Evolutionary conservation across 75 land plant species (phyloP).

Genomic region (Adiantum capillusveneris): DNA sequence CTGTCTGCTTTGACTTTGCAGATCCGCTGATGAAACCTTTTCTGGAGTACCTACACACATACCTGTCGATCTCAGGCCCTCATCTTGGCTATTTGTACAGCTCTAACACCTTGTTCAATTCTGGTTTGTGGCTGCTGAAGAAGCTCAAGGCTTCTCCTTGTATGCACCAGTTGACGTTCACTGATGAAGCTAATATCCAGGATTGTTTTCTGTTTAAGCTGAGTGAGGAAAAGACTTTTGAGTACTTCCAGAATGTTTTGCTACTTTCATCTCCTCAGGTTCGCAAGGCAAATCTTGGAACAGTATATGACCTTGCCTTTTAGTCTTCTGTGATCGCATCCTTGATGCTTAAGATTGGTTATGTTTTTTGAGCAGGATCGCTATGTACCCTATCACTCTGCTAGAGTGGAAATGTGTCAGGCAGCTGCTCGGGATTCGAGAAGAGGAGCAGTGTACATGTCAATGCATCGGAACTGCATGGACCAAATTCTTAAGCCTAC

Average conservation of each 20-base stretch:
- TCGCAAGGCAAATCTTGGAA: too few relatives aligned
- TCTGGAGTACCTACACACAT: slow-evolving; percentile 54
- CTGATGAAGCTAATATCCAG: slow-evolving; percentile 65
- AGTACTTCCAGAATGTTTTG: slow-evolving; percentile 63
- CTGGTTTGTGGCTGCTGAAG: slow-evolving; percentile 85
- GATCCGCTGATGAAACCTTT: slow-evolving; percentile 68
- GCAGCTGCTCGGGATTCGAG: slow-evolving; percentile 58
- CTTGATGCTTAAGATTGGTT: too few relatives aligned
- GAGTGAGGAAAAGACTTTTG: slow-evolving; percentile 72
- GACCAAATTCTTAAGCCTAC: slow-evolving; percentile 60
- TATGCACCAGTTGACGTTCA: slow-evolving; percentile 83
- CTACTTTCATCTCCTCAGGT: slow-evolving; percentile 95
- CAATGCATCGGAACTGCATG: slow-evolving; percentile 70
- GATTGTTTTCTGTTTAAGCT: slow-evolving; percentile 81
- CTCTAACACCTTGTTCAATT: slow-evolving; percentile 79
- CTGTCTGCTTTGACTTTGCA: slow-evolving; percentile 18
- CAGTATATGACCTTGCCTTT: too few relatives aligned
- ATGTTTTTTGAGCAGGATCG: slow-evolving; percentile 75
- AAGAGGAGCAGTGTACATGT: slow-evolving; percentile 51
- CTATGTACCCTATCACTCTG: slow-evolving; percentile 89
- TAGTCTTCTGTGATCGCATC: too few relatives aligned
- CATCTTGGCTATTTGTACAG: slow-evolving; percentile 85
- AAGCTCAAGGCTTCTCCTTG: slow-evolving; percentile 72
- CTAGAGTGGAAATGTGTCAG: slow-evolving; percentile 59
- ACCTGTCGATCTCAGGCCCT: slow-evolving; percentile 78